Base-by-base conservation (phyloP, 306 rosid genomes). In the Lathyrus tuberosus region DNA sequence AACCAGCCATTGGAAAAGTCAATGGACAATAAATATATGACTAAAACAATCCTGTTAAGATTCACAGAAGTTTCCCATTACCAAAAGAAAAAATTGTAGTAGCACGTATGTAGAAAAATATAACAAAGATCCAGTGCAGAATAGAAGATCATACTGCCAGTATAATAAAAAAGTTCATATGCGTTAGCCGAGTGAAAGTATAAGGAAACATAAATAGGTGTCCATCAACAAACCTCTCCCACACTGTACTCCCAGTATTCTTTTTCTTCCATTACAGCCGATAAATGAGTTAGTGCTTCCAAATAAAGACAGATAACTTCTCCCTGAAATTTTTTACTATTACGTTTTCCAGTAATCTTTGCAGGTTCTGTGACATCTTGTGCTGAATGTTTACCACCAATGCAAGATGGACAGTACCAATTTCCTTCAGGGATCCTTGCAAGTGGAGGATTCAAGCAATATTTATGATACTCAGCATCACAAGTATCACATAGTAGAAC, bases 361-460 rank as follows among this genome's bases (percentile, higher is more conserved):
- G 64, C 33, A 51, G 41, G 71, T 33, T 77, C 77, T n/a, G 82
- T 70, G 40, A 74, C 84, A 87, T 83, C 82, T 74, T 84, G 89
- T 83, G 74, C 79, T 62, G 76, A 71, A 64, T 49, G 78, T 74
- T 83, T 91, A 63, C 88, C 82, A 76, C 82, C 76, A 73, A 82
- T 81, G 82, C 99, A 95, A 76, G 99, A 89, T 80, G 99, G 99
- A 69, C 99, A 95, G 73, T 95, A 95, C 99, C 99, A 95, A 73
- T 95, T 95, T 78, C 99, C 99, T 74, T 91, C 96, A 15, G 99
- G 99, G 73, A 95, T 95, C 86, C 97, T 87, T 67, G 87, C 96
- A 77, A 95, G 99, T 22, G 99, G 99, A 84, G 99, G 99, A 85
- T 83, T 87, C 84, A 95, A 84, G 81, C 99, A 95, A 78, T 95